These are phyloP conservation scores for Scleroderma bovista DNA, from an alignment of 768 basidiomycete genomes.

Conservation along the genomic window DNA sequence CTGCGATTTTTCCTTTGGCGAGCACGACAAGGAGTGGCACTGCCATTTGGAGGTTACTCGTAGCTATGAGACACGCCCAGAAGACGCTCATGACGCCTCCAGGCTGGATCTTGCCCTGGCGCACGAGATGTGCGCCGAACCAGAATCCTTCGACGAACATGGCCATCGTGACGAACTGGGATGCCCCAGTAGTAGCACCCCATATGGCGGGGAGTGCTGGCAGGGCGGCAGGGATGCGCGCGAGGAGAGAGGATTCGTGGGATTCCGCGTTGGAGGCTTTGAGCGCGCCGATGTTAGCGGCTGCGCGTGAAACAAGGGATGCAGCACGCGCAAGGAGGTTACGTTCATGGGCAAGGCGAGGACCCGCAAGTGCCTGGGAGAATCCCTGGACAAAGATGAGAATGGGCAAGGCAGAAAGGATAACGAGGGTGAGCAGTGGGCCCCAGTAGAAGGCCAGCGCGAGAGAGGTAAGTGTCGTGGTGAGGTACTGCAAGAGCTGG, in stretches of 20 bases:
- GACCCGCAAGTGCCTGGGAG: constrained; percentile 64
- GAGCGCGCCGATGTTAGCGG: constrained; percentile 78
- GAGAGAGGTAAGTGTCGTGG: constrained; percentile 74
- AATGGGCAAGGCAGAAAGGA: constrained; percentile 83
- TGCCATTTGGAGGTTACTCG: constrained; percentile 80
- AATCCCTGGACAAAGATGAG: constrained; percentile 71
- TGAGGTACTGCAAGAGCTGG: constrained; percentile 72
- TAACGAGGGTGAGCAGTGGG: constrained; percentile 83
- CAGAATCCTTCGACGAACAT: constrained; percentile 98
- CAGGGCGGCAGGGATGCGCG: constrained; percentile 42
- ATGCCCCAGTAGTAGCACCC: constrained; percentile 62
- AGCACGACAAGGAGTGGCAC: constrained; percentile 76
- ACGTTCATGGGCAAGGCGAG: constrained; percentile 65
- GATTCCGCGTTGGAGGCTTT: constrained; percentile 84
- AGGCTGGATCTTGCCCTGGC: constrained; percentile 57
- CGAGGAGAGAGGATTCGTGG: constrained; percentile 46
- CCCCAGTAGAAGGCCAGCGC: constrained; percentile 77
- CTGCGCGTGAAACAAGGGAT: constrained; percentile 72
- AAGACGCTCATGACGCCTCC: constrained; percentile 95
- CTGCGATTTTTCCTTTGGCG: constrained; percentile 51
- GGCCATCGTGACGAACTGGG: constrained; percentile 78
- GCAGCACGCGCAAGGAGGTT: constrained; percentile 63
- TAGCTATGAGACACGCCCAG: constrained; percentile 93
- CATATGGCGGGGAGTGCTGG: constrained; percentile 61
- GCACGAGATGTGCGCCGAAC: constrained; percentile 89